A percentile compares a stretch with the other conserved stretches of the same genome.
phyloP scores from a whole-genome alignment of 352 stramenopile genomes.

The Globisporangium barbulae region DNA sequence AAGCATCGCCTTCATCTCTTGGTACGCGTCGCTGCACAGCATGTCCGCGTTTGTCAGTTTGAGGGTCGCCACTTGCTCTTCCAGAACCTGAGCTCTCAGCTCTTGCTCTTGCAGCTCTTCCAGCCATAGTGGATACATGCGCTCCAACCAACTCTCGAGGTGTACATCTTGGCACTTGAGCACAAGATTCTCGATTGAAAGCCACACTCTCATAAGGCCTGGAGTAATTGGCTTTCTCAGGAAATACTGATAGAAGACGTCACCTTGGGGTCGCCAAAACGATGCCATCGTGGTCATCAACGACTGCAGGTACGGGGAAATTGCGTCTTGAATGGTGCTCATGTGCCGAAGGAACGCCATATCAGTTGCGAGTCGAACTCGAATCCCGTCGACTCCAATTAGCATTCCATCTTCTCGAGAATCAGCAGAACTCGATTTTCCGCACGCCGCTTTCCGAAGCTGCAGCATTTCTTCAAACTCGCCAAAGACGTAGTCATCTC shows the following conservation, averaged over 20 bases:
- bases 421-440: constrained; percentile 9
- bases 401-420: constrained; percentile 47
- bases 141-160: constrained; percentile 68
- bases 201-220: constrained; percentile 39
- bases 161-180: constrained; percentile 46
- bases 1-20: constrained; percentile 49
- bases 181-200: constrained; percentile 39
- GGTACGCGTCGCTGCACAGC: constrained; percentile 26
- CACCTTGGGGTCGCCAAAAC: constrained; percentile 62
- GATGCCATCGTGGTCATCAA: constrained; percentile 21
- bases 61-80: constrained; percentile 56
- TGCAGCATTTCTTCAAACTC: constrained; percentile 65
- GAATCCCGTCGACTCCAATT: constrained; percentile 46
- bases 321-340: constrained; percentile 21
- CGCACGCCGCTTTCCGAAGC: constrained; percentile 36
- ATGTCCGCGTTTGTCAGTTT: constrained; percentile 56
- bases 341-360: constrained; percentile 35
- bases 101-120: constrained; percentile 66
- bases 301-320: constrained; percentile 30
- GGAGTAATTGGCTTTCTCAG: constrained; percentile 31
- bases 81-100: constrained; percentile 48
- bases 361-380: constrained; percentile 28
- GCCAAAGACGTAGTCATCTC: constrained; percentile 57
- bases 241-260: constrained; percentile 66
- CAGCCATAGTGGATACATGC: constrained; percentile 70